Evolutionary conservation across 768 basidiomycete genomes (phyloP), one percentile per base, ranked within the genome.

Genomic region (Hericium erinaceus): DNA sequence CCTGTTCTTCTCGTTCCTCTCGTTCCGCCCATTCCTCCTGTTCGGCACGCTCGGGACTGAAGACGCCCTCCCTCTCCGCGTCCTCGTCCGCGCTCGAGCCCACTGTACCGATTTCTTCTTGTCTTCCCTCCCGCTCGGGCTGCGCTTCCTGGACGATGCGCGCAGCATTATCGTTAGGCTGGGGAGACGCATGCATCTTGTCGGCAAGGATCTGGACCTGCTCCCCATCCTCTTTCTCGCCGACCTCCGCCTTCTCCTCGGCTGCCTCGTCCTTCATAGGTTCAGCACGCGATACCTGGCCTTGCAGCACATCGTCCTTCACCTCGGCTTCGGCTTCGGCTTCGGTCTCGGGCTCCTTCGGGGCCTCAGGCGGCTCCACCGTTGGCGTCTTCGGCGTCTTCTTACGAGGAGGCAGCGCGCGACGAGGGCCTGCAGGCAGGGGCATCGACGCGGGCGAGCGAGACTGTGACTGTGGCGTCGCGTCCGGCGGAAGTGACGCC

Each of bases 391-490:
- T 58, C 44, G 57, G 48, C 11, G 52, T 28, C 48, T 69, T 64
- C 46, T 60, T 65, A 37, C 72, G 67, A 9, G 74, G 73, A 16
- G 70, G 71, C 5, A 68, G 68, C 3, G 72, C 68, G 16, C 74
- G 70, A 22, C 72, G 67, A 18, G 74, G 72, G 11, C 67, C 67
- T 8, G 73, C 70, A 2, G 73, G 68, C 11, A 72, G 62, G 20
- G 73, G 70, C 60, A 73, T 71, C n/a, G 68, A 28, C 12, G 44
- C 18, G 55, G 64, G 20, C 55, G 28, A 44, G 55, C 48, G 7
- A 54, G 33, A 33, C 39, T 57, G 37, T 55, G 61, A 18, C 58
- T 61, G 44, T 20, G 20, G 44, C 44, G n/a, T 46, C 16, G 38
- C 10, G 24, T 18, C 13, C n/a, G 52, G 24, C 12, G 44, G 48